These are phyloP conservation scores for Nakaseomyces nivariensis DNA, from an alignment of 1,139 yeast genomes.

Conservation along the genomic window DNA sequence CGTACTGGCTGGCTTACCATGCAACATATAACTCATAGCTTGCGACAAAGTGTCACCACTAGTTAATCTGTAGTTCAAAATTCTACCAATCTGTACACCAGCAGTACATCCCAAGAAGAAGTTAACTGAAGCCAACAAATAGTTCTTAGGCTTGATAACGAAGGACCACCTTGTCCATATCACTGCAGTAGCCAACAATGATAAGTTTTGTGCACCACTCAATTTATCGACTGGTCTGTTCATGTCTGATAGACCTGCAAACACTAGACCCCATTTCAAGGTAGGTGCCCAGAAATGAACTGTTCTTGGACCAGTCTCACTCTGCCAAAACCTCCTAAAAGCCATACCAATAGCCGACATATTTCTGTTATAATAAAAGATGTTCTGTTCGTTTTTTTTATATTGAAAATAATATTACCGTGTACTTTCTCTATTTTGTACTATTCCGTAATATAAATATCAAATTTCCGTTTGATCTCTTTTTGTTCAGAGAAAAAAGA, in stretches of 20 bases:
- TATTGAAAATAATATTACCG: no score
- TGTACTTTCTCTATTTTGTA: no score
- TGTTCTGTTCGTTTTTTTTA: no score
- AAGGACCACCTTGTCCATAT: slow-evolving; percentile 99
- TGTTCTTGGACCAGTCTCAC: slow-evolving; percentile 91
- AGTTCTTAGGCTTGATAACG: slow-evolving; percentile 83
- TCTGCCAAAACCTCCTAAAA: slow-evolving; percentile 61
- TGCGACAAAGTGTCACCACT: slow-evolving; percentile 44
- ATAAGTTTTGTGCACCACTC: slow-evolving; percentile 81
- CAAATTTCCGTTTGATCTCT: no score
- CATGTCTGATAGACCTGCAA: slow-evolving; percentile 83
- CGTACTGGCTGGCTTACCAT: slow-evolving; percentile 30
- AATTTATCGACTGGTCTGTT: slow-evolving; percentile 86
- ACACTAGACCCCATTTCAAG: slow-evolving; percentile 69
- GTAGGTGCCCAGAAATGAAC: slow-evolving; percentile 76
- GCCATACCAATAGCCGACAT: slow-evolving; percentile 33
- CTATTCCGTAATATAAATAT: no score
- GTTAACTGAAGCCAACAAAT: slow-evolving; percentile 82
- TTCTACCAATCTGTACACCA: slow-evolving; percentile 68
- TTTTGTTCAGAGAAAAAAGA: no score
- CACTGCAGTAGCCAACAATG: slow-evolving; percentile 82
- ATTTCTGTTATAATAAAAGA: slow-evolving; percentile 1
- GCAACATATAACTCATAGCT: slow-evolving; percentile 47
- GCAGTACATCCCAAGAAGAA: slow-evolving; percentile 90
- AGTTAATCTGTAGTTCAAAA: slow-evolving; percentile 49